These are phyloP conservation scores for Emydomyces testavorans DNA, from an alignment of 2,329 filamentous ascomycete species.

Conservation along the genomic window DNA sequence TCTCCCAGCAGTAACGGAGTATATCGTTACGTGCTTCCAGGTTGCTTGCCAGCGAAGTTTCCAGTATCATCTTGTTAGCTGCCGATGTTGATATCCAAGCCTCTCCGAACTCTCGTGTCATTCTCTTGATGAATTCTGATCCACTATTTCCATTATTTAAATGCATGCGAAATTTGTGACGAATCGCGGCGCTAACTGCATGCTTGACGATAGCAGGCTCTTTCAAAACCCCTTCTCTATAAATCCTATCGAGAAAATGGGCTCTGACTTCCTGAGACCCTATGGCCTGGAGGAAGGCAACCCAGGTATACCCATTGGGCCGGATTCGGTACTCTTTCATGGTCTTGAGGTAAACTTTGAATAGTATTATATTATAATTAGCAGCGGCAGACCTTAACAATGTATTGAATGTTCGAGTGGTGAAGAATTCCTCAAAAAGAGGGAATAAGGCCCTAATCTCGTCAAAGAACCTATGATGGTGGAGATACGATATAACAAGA, in stretches of 20 bases:
- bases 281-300: slow-evolving; percentile 27
- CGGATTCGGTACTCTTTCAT: slow-evolving; percentile 31
- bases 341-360: slow-evolving; percentile 28
- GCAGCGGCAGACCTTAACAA: slow-evolving; percentile 31
- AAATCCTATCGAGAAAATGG: slow-evolving; percentile 3
- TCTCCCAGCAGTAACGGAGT: slow-evolving; percentile 24
- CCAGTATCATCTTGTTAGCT: slow-evolving; percentile 31
- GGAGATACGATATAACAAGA: slow-evolving; percentile 30
- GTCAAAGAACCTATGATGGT: slow-evolving; percentile 24
- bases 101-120: slow-evolving; percentile 28
- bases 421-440: slow-evolving; percentile 27
- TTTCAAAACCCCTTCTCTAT: background rate
- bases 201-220: background rate
- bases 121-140: slow-evolving; percentile 29
- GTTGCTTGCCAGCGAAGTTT: slow-evolving; percentile 22
- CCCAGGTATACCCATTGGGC: slow-evolving; percentile 36
- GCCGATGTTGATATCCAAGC: slow-evolving; percentile 30
- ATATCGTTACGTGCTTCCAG: slow-evolving; percentile 23
- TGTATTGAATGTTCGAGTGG: slow-evolving; percentile 36
- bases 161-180: slow-evolving; percentile 25
- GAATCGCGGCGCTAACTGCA: slow-evolving; percentile 22
- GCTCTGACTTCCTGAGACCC: background rate
- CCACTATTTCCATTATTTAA: slow-evolving; percentile 27
- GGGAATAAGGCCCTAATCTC: slow-evolving; percentile 28
- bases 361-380: slow-evolving; percentile 30